These are phyloP conservation scores for Beauveria asiatica DNA, from an alignment of 2,329 filamentous ascomycete species.

Conservation along the genomic window DNA sequence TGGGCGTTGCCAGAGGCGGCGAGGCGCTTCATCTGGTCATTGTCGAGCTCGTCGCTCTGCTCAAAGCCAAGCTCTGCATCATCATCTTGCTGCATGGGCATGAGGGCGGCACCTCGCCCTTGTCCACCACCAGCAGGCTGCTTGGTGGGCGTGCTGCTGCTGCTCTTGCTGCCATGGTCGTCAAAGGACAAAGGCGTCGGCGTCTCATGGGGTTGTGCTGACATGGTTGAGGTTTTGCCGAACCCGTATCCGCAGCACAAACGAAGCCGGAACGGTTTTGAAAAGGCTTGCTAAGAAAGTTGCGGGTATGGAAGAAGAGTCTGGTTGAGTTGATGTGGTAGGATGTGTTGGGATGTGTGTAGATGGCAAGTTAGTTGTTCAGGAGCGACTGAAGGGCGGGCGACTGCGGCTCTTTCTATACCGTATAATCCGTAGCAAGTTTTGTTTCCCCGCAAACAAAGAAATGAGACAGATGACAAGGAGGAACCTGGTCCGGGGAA, in stretches of 20 bases:
- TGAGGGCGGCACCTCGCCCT: background rate
- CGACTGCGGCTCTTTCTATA: background rate
- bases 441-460: constrained; percentile 8
- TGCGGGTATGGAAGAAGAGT: background rate
- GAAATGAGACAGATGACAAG: constrained; percentile 3
- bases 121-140: background rate
- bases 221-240: background rate
- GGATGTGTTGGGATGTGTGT: background rate
- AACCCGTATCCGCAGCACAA: background rate
- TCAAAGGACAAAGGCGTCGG: background rate
- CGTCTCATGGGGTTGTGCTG: background rate
- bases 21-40: constrained; percentile 27
- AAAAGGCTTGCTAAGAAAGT: background rate
- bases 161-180: background rate
- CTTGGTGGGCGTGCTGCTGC: background rate
- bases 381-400: background rate
- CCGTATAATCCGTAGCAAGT: background rate
- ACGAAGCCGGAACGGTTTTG: background rate
- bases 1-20: constrained; percentile 31
- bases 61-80: constrained; percentile 26
- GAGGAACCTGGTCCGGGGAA: constrained; percentile 5
- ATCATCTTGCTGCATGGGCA: background rate
- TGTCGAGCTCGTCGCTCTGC: constrained; percentile 19
- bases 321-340: background rate
- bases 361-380: background rate